A percentile compares a stretch with the other conserved stretches of the same genome.
Evolutionary conservation across 371 early-diverging fungal species (phyloP).

Genomic region (Actinomortierella wolfii): DNA sequence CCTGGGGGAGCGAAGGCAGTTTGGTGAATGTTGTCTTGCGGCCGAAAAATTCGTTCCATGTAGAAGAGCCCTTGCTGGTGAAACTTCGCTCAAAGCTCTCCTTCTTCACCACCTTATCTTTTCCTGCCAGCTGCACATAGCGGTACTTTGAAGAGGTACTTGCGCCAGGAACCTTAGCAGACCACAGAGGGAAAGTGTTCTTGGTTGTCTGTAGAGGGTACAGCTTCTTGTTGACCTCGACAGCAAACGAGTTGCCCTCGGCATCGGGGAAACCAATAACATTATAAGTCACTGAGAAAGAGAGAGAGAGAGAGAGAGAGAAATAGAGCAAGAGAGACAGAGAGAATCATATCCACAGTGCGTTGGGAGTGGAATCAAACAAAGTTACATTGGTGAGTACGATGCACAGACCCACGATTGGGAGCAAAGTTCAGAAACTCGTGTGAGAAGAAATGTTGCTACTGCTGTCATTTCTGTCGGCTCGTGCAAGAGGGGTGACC

Average conservation of each 20-base stretch:
- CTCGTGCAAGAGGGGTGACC: no score
- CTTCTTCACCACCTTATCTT: constrained; percentile 2
- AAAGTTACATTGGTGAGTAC: no score
- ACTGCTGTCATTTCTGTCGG: no score
- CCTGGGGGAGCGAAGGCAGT: constrained; percentile 16
- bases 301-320: constrained; percentile 3
- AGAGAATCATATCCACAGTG: no score
- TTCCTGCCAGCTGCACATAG: constrained; percentile 15
- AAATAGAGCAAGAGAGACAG: no score
- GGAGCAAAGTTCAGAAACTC: no score
- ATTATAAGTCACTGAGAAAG: constrained; percentile 24
- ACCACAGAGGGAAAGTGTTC: constrained; percentile 27
- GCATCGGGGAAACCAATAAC: constrained; percentile 26
- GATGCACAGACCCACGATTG: no score
- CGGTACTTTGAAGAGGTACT: constrained; percentile 8
- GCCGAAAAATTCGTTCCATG: constrained; percentile 18
- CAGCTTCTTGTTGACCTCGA: constrained; percentile 16
- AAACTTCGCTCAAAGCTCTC: constrained; percentile 16
- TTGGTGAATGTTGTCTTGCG: constrained; percentile 10
- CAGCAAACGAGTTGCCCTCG: constrained; percentile 14
- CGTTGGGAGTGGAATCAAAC: no score
- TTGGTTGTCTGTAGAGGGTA: constrained; percentile 12
- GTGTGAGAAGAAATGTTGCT: no score
- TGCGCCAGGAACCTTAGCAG: constrained; percentile 12
- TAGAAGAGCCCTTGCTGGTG: constrained; percentile 7